phyloP scores from a whole-genome alignment of 768 basidiomycete genomes.

The Tylopilus felleus region DNA sequence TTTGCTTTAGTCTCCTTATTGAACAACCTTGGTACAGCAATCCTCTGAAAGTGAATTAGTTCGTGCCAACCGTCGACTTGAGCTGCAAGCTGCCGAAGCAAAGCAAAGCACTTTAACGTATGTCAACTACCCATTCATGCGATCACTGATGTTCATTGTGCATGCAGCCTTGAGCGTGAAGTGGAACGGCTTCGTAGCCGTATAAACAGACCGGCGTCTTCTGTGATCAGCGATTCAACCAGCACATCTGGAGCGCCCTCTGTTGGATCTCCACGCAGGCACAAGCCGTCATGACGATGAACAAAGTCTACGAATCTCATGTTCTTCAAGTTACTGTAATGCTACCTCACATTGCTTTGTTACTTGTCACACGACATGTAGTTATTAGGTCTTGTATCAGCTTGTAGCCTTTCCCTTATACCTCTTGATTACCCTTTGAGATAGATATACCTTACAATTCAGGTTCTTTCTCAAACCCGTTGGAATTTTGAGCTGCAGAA shows the following conservation, averaged over 20 bases:
- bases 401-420: slow-evolving; percentile 16
- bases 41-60: slow-evolving; percentile 64
- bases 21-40: slow-evolving; percentile 47
- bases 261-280: slow-evolving; percentile 28
- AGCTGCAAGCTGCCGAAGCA: slow-evolving; percentile 71
- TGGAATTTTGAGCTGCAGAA: no score
- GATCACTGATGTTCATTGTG: slow-evolving; percentile 2
- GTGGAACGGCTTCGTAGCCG: slow-evolving; percentile 67
- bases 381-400: slow-evolving; percentile 20
- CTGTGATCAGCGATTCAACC: slow-evolving; percentile 25
- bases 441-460: background rate
- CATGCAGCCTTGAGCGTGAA: slow-evolving; percentile 55
- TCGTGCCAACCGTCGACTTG: slow-evolving; percentile 69
- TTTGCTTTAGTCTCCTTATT: slow-evolving; percentile 1
- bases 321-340: background rate
- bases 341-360: background rate
- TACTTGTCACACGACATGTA: slow-evolving; percentile 9
- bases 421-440: background rate
- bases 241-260: slow-evolving; percentile 22
- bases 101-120: slow-evolving; percentile 69
- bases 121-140: slow-evolving; percentile 20
- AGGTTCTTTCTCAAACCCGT: background rate
- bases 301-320: background rate
- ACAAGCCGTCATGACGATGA: slow-evolving; percentile 20
- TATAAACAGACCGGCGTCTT: slow-evolving; percentile 55